phyloP scores from a whole-genome alignment of 495 filamentous ascomycete species.

The Penicillium simplicissimum region DNA sequence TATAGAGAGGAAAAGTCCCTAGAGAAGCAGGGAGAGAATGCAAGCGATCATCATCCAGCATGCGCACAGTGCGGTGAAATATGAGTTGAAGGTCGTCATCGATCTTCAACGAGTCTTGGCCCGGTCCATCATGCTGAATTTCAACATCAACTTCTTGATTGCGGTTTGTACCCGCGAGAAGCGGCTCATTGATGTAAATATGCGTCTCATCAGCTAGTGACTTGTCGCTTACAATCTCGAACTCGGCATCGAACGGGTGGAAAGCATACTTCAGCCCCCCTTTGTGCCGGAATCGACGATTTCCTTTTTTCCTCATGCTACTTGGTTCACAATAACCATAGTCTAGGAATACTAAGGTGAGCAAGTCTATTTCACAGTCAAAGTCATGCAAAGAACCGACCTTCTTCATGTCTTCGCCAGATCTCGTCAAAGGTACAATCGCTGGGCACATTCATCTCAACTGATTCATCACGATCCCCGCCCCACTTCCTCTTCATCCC shows the following conservation, averaged over 20 bases:
- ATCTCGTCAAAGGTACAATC: not conserved
- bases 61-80: conserved; percentile 1
- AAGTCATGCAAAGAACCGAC: not conserved
- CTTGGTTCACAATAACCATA: not conserved
- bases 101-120: not conserved
- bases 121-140: not conserved
- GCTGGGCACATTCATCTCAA: not conserved
- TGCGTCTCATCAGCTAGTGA: not conserved
- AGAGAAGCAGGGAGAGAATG: not conserved
- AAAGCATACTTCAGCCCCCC: not conserved
- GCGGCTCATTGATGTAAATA: not conserved
- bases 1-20: not conserved
- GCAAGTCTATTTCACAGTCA: not conserved
- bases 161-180: not conserved
- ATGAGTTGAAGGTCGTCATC: not conserved
- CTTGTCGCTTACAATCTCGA: not conserved
- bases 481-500: not conserved
- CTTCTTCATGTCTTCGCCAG: not conserved
- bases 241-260: not conserved
- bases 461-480: not conserved
- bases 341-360: not conserved
- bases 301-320: not conserved
- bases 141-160: not conserved
- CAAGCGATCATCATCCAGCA: not conserved
- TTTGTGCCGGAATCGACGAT: not conserved